Evolutionary conservation across 2,329 filamentous ascomycete species (phyloP), one percentile per base, ranked within the genome.

Genomic region (Neofusicoccum umdonicola): DNA sequence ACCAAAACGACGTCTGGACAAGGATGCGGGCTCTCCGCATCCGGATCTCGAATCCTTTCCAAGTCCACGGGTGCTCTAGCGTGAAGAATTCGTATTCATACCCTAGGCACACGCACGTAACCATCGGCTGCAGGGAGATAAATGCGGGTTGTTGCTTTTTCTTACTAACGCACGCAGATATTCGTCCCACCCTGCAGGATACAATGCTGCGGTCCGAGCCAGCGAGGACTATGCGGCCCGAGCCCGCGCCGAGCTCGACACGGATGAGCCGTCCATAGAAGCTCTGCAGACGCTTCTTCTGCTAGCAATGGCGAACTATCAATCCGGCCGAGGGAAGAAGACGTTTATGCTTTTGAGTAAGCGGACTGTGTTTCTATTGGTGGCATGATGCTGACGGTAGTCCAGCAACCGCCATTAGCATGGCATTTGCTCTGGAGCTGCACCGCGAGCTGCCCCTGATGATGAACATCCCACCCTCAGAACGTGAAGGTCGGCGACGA

Each of bases 261-360:
- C 88, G 8, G 92, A 96, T 71, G 90, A 94, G 69, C 91, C 92
- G 4, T 91, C 88, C 0, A 86, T 95, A 48, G 91, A 96, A 73
- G 85, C 86, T 39, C 77, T 96, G 8, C 91, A 96, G 74, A 85
- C 91, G 2, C 81, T 94, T 15, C 79, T 96, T 51, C 82, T 96
- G 9, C 84, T 96, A 2, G 87, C 90, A 0, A 87, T 89, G 72
- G 88, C 91, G 3, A 93, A 88, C 71, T 92, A 88, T 56, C 91
- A 92, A 41, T 83, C 87, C 35, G 92, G 92, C 31, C 88, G 90
- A 71, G 91, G 92, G 15, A 94, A 91, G 78, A 95, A 91, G 77
- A 89, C 91, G 0, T 95, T 93, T 69, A 96, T 96, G 92, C 83
- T 93, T 44, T 82, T 96, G 70, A 87, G 91, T 91, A 87, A 68